These are phyloP conservation scores for Elongisporangium anandrum DNA, from an alignment of 352 stramenopile species.

Conservation along the genomic window DNA sequence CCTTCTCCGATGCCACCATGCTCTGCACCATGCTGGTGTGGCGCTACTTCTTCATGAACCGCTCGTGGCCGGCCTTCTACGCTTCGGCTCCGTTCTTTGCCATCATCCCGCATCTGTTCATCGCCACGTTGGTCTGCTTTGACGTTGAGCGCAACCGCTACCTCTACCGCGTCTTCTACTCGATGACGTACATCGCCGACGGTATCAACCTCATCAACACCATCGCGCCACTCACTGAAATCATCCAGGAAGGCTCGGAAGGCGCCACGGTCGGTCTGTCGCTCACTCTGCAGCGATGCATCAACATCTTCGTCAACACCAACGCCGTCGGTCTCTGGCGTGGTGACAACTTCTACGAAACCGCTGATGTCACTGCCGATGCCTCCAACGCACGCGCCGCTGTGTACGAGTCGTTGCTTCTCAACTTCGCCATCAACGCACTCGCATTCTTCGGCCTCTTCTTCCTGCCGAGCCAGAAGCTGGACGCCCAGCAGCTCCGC, in stretches of 20 bases:
- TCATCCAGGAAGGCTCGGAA: constrained; percentile 61
- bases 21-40: constrained; percentile 46
- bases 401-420: constrained; percentile 46
- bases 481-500: constrained; percentile 62
- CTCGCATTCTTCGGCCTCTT: constrained; percentile 53
- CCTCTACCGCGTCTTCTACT: constrained; percentile 52
- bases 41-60: constrained; percentile 59
- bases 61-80: constrained; percentile 52
- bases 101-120: constrained; percentile 45
- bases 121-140: constrained; percentile 31
- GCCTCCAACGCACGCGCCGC: constrained; percentile 28
- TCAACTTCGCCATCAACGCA: constrained; percentile 51
- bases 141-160: constrained; percentile 46
- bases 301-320: constrained; percentile 57
- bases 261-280: constrained; percentile 53
- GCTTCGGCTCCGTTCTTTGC: constrained; percentile 39
- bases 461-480: constrained; percentile 64
- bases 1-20: constrained; percentile 49
- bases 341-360: constrained; percentile 44
- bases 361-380: constrained; percentile 22
- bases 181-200: constrained; percentile 41
- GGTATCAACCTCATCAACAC: constrained; percentile 49
- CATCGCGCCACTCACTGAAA: constrained; percentile 60
- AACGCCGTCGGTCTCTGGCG: constrained; percentile 39
- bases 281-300: constrained; percentile 49